Conservation (phyloP, 1,139 yeast genomes). For the Saccharomyces uvarum region DNA sequence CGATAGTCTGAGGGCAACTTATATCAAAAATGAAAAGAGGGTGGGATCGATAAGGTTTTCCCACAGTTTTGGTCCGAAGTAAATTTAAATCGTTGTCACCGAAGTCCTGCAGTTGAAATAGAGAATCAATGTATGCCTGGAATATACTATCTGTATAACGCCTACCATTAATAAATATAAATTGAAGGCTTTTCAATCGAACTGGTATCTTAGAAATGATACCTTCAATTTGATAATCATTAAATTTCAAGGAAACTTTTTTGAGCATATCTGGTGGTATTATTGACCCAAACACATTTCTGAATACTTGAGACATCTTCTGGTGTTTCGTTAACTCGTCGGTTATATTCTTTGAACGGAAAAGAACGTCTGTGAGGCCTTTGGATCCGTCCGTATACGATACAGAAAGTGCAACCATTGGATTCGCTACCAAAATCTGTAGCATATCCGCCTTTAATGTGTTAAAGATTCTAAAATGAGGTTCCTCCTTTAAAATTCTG, state of each 20-base stretch:
- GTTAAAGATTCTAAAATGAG: constrained; percentile 28
- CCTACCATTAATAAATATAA: constrained; percentile 41
- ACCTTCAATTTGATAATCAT: constrained; percentile 30
- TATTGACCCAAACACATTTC: constrained; percentile 15
- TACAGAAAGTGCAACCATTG: constrained; percentile 28
- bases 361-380: constrained; percentile 4
- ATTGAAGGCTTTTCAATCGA: constrained; percentile 39
- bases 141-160: constrained; percentile 28
- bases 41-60: constrained; percentile 28
- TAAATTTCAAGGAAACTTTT: constrained; percentile 20
- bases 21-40: constrained; percentile 39
- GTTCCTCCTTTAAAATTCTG: constrained; percentile 14
- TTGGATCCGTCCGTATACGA: constrained; percentile 9
- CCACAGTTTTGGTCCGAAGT: constrained; percentile 19
- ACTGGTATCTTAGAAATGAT: constrained; percentile 30
- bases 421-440: constrained; percentile 32
- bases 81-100: not conserved
- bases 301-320: constrained; percentile 11
- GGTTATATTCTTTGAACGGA: constrained; percentile 7
- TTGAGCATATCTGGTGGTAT: constrained; percentile 17
- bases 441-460: constrained; percentile 35
- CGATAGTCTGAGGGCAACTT: constrained; percentile 28
- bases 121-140: constrained; percentile 27
- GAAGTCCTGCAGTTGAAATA: constrained; percentile 19
- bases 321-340: constrained; percentile 2